A percentile compares a stretch with the other conserved stretches of the same genome.
phyloP scores from a whole-genome alignment of 257 asterid species.

The Jacaranda mimosifolia region DNA sequence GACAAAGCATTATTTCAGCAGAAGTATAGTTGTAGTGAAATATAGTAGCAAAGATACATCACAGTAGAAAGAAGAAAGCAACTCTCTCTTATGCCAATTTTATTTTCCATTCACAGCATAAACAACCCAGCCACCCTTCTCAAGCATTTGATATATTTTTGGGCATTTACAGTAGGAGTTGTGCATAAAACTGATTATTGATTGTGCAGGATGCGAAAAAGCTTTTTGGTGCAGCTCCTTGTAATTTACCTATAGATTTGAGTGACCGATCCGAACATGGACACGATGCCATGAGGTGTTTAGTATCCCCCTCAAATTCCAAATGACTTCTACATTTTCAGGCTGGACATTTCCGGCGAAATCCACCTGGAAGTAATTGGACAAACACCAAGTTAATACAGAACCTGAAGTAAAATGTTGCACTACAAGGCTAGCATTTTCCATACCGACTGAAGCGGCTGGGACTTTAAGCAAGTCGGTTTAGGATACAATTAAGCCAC shows the following conservation, averaged over 20 bases:
- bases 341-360: conserved; percentile 88
- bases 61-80: background rate
- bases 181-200: background rate
- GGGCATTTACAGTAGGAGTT: conserved; percentile 2
- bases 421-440: background rate
- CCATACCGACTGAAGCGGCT: background rate
- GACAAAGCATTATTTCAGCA: background rate
- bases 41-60: background rate
- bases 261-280: conserved; percentile 73
- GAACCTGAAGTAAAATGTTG: background rate
- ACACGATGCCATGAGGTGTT: conserved; percentile 99
- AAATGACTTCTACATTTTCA: conserved; percentile 76
- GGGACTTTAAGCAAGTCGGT: too few species aligned
- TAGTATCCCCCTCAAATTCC: conserved; percentile 96
- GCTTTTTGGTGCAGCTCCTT: background rate
- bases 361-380: conserved; percentile 70
- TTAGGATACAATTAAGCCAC: too few species aligned
- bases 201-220: background rate
- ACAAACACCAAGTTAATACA: conserved; percentile 12
- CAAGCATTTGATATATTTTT: background rate
- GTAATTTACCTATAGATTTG: conserved; percentile 62
- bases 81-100: background rate
- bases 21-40: too few species aligned
- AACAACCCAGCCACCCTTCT: background rate
- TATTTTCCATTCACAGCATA: background rate